Evolutionary conservation across 169 alveolate species (phyloP).

Genomic region (Eimeria praecox): DNA sequence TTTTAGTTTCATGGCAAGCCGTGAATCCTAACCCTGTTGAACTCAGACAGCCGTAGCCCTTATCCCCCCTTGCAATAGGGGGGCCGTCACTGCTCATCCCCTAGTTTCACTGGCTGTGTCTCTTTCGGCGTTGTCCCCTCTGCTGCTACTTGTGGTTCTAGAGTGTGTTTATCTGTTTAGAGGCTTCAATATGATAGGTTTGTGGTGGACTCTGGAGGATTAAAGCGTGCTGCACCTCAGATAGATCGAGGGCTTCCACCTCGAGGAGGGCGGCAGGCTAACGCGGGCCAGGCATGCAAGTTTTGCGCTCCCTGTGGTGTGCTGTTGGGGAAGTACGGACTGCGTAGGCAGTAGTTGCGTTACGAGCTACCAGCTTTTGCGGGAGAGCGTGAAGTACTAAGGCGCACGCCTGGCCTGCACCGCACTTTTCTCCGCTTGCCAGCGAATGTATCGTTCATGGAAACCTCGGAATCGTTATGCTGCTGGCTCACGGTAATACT

Average conservation of each 20-base stretch:
- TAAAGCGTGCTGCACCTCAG: constrained; percentile 12
- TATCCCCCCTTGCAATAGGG: background rate
- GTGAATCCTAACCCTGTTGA: background rate
- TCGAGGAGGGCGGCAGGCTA: background rate
- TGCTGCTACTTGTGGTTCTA: constrained; percentile 12
- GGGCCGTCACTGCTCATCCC: constrained; percentile 43
- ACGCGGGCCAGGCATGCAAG: background rate
- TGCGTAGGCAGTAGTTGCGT: background rate
- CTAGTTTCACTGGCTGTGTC: constrained; percentile 30
- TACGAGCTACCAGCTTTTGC: background rate
- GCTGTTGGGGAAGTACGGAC: background rate
- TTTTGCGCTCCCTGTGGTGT: background rate
- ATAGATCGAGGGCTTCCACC: background rate
- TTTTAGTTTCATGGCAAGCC: background rate
- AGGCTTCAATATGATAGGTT: background rate
- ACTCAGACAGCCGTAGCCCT: constrained; percentile 19
- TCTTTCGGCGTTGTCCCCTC: background rate
- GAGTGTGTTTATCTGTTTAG: background rate
- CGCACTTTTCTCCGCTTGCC: background rate
- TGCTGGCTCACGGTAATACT: too few relatives aligned
- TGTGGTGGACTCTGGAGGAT: background rate
- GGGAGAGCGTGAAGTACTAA: background rate
- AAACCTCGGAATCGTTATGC: background rate
- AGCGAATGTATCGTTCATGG: background rate
- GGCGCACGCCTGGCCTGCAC: background rate